A percentile compares a stretch with the other conserved stretches of the same genome.
phyloP scores from a whole-genome alignment of 352 stramenopile species.

The Pythium graminicola region DNA sequence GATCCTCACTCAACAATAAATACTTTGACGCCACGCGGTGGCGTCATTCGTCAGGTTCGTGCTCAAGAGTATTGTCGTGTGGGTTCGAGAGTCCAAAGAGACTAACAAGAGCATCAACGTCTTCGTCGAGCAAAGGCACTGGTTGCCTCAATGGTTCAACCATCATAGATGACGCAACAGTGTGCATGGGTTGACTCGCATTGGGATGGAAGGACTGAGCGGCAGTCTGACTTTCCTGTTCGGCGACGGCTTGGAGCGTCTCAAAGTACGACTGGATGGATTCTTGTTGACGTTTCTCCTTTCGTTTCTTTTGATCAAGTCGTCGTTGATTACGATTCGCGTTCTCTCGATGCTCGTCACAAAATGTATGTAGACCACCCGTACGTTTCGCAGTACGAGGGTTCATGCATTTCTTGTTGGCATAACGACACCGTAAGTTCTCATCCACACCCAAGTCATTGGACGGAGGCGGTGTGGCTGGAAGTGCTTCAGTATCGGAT shows the following conservation, averaged over 20 bases:
- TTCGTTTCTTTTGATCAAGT: conserved; percentile 19
- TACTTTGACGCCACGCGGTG: too few species aligned
- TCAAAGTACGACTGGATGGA: conserved; percentile 18
- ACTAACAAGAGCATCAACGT: conserved; percentile 15
- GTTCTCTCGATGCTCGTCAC: conserved; percentile 23
- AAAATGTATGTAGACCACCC: conserved; percentile 23
- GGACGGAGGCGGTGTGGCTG: too few species aligned
- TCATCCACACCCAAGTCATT: neutral
- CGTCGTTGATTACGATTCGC: conserved; percentile 23
- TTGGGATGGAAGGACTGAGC: neutral
- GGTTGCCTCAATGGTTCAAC: conserved; percentile 9
- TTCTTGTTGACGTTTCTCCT: conserved; percentile 16
- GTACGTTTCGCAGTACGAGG: conserved; percentile 16
- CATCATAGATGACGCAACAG: neutral
- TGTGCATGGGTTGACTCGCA: neutral
- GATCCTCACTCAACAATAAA: too few species aligned
- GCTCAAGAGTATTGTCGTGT: too few species aligned
- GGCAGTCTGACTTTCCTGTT: neutral
- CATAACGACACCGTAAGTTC: conserved; percentile 20
- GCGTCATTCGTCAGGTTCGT: too few species aligned
- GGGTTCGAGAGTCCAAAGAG: conserved; percentile 19
- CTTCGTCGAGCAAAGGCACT: conserved; percentile 15
- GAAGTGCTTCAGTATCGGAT: too few species aligned
- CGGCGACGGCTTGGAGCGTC: conserved; percentile 8
- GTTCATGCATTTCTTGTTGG: conserved; percentile 26